Conservation (phyloP, 1,284 basidiomycete genomes). For the Malassezia pachydermatis region DNA sequence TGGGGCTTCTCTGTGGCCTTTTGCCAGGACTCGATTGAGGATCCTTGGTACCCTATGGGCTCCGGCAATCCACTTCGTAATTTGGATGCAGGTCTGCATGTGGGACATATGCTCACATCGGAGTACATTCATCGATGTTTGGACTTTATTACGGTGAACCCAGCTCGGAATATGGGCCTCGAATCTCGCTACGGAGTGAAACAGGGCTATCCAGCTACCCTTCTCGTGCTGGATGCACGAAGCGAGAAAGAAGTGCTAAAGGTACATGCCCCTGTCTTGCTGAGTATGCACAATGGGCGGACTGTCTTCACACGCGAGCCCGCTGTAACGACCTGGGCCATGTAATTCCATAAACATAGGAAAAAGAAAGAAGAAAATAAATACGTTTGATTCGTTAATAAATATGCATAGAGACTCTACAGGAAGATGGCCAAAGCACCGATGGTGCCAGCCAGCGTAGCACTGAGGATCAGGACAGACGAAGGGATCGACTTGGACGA, state of each 20-base stretch:
- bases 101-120: neutral
- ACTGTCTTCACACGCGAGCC: neutral
- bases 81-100: conserved; percentile 2
- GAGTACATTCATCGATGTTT: conserved; percentile 2
- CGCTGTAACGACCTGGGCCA: neutral
- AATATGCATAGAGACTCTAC: neutral
- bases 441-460: neutral
- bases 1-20: neutral
- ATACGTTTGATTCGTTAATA: too few relatives aligned
- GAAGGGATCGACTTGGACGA: neutral
- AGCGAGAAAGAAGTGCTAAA: neutral
- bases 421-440: conserved; percentile 2
- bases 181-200: neutral
- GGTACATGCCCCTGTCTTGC: neutral
- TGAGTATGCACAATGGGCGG: neutral
- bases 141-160: conserved; percentile 1
- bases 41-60: conserved; percentile 2
- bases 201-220: neutral
- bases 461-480: neutral
- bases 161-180: neutral
- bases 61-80: conserved; percentile 1
- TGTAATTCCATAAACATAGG: too few relatives aligned
- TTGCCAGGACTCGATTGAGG: conserved; percentile 6
- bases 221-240: neutral
- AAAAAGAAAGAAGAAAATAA: too few relatives aligned